Evolutionary conservation across 163 green algal genomes (phyloP).

Genomic region (Chlorella variabilis): DNA sequence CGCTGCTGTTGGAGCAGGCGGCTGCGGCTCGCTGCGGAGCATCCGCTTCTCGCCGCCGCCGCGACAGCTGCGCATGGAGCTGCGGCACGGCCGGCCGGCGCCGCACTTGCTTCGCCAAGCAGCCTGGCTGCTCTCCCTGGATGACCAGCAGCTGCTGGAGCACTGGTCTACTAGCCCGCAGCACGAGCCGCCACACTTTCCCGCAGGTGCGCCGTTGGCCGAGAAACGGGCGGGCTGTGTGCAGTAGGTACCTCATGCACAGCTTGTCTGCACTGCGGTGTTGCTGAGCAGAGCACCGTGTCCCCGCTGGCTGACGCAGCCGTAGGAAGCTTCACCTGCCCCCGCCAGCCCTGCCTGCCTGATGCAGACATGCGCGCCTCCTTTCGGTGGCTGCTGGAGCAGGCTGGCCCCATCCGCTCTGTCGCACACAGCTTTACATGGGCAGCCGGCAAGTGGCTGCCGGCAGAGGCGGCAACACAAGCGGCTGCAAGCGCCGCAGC

Average conservation of each 20-base stretch:
- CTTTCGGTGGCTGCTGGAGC: slow-evolving; percentile 27
- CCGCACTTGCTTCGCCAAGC: not conserved
- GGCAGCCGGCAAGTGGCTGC: slow-evolving; percentile 4
- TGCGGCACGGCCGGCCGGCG: not conserved
- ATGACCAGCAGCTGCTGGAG: slow-evolving; percentile 18
- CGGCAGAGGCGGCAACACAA: not conserved
- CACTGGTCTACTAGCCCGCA: slow-evolving; percentile 10
- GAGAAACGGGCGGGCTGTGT: no score
- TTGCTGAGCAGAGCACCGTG: not conserved
- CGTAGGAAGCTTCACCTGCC: not conserved
- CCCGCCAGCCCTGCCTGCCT: not conserved
- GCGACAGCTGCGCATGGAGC: not conserved
- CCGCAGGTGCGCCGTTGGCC: not conserved
- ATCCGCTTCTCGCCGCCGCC: not conserved
- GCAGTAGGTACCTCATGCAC: no score
- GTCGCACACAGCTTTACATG: slow-evolving; percentile 3
- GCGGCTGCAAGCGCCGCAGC: not conserved
- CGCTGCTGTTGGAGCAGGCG: not conserved
- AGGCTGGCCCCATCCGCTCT: not conserved
- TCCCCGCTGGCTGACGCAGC: no score
- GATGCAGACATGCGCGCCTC: slow-evolving; percentile 21
- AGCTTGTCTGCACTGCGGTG: no score
- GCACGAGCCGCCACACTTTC: slow-evolving; percentile 31
- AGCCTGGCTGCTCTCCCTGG: not conserved
- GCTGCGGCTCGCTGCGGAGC: not conserved